Evolutionary conservation across 2,329 filamentous ascomycete genomes (phyloP), one percentile per base, ranked within the genome.

Genomic region (Fusarium proliferatum): DNA sequence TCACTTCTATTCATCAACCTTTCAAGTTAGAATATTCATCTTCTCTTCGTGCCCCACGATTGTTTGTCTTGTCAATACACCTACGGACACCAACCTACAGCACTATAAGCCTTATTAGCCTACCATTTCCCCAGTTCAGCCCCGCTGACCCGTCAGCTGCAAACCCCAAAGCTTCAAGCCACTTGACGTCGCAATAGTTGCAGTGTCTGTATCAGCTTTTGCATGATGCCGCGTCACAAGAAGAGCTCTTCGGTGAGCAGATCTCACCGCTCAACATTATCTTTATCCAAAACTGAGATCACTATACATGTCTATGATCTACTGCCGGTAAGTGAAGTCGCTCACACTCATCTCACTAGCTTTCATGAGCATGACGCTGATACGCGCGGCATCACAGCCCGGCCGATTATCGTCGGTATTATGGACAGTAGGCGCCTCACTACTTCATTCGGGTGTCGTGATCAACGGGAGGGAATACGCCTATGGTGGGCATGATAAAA

Each of bases 381-480:
- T 63, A 45, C 59, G 46, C 28, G 43, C 67, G 53, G 49, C 65
- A 61, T 59, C 61, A 72, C 67, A 94, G 89, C 92, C 93, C 45
- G 92, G 93, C 56, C 90, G 90, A 76, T 82, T 96, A 43, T 92
- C 93, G n/a, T 91, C 92, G 0, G 77, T 94, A 17, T 87, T 97
- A 36, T 97, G 94, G 94, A 88, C 90, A 26, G 80, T 96, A 61
- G 94, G 94, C 67, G 89, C 92, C 51, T 93, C 92, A 9, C 89
- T 97, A 39, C 88, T 96, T 9, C 94, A 97, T 81, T 94, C 94
- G 0, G 94, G 93, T 59, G 92, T 97, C 61, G 93, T 95, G 45
- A 94, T 96, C 82, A 91, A 92, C 80, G 90, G 92, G 74, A 89
- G 87, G 72, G 94, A 97, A 85, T 97, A 96, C 80, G 94, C 94